Conservation (phyloP, 805 yeast genomes). For the Metschnikowia cerradonensis region DNA sequence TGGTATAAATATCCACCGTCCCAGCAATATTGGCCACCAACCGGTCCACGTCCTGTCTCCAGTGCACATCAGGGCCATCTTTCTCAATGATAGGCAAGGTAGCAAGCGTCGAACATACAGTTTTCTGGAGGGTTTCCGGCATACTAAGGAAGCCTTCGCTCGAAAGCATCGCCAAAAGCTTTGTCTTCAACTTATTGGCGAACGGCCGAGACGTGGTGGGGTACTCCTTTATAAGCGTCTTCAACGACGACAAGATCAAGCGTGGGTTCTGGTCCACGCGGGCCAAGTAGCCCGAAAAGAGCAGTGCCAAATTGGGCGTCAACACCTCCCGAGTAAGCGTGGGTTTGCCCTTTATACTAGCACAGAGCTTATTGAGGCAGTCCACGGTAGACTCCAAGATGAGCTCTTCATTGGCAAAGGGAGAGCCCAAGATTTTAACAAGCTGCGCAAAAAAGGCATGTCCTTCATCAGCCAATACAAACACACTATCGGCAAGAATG, state of each 20-base stretch:
- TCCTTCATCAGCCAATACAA: constrained; percentile 38
- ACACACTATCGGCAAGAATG: constrained; percentile 36
- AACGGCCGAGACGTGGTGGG: constrained; percentile 81
- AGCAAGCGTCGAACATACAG: constrained; percentile 50
- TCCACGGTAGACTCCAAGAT: constrained; percentile 36
- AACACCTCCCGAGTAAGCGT: constrained; percentile 78
- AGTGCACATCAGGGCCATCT: constrained; percentile 42
- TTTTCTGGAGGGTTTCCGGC: constrained; percentile 35
- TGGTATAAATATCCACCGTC: constrained; percentile 52
- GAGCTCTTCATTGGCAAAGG: constrained; percentile 33
- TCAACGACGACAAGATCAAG: constrained; percentile 32
- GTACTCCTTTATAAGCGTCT: constrained; percentile 47
- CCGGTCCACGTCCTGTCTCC: constrained; percentile 45
- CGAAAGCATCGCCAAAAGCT: constrained; percentile 35
- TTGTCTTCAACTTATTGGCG: constrained; percentile 56
- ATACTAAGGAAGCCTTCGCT: constrained; percentile 34
- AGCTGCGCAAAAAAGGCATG: constrained; percentile 35
- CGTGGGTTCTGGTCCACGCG: constrained; percentile 28
- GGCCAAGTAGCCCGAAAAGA: constrained; percentile 52
- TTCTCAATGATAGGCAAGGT: constrained; percentile 55
- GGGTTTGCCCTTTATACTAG: constrained; percentile 70
- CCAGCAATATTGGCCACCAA: constrained; percentile 53
- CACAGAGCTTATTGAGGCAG: constrained; percentile 38
- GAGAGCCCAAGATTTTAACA: constrained; percentile 38
- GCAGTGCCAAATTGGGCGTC: constrained; percentile 70